Percentiles rank a stretch among this genome's conserved stretches.
Conservation (phyloP, 2,329 filamentous ascomycete species). For the Ophiostoma sp. region DNA sequence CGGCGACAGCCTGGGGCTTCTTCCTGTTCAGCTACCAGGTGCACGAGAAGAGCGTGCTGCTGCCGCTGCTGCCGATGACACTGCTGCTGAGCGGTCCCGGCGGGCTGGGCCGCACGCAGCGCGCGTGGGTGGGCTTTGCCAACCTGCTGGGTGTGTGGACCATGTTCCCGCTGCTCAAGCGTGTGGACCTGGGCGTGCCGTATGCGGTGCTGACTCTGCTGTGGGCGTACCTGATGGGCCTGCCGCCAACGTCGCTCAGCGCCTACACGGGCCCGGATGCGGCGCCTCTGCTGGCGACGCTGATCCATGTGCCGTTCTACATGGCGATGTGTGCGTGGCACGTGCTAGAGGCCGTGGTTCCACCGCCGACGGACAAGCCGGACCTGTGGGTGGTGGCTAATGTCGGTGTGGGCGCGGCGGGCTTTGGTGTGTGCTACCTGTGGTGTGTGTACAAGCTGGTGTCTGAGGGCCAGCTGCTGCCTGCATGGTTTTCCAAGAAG, state of each 20-base stretch:
- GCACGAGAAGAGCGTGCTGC: conserved; percentile 92
- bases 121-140: conserved; percentile 93
- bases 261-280: conserved; percentile 57
- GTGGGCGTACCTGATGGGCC: conserved; percentile 85
- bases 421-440: conserved; percentile 80
- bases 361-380: conserved; percentile 69
- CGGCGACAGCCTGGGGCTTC: conserved; percentile 88
- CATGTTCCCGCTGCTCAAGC: conserved; percentile 81
- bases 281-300: conserved; percentile 49
- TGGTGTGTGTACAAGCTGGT: conserved; percentile 77
- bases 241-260: conserved; percentile 70
- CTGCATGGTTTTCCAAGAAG: conserved; percentile 31
- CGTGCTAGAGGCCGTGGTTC: conserved; percentile 61
- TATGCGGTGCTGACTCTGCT: conserved; percentile 80
- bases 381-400: conserved; percentile 94
- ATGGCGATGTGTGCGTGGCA: conserved; percentile 76
- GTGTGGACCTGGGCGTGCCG: conserved; percentile 77
- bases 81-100: conserved; percentile 72
- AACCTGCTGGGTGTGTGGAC: conserved; percentile 89
- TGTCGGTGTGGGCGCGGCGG: conserved; percentile 76
- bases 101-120: conserved; percentile 67
- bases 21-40: conserved; percentile 98
- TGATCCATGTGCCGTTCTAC: conserved; percentile 75
- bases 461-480: conserved; percentile 52
- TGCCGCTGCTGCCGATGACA: conserved; percentile 91